Evolutionary conservation across 1,139 yeast genomes (phyloP), one percentile per base, ranked within the genome.

Genomic region (Geotrichum armillariae): DNA sequence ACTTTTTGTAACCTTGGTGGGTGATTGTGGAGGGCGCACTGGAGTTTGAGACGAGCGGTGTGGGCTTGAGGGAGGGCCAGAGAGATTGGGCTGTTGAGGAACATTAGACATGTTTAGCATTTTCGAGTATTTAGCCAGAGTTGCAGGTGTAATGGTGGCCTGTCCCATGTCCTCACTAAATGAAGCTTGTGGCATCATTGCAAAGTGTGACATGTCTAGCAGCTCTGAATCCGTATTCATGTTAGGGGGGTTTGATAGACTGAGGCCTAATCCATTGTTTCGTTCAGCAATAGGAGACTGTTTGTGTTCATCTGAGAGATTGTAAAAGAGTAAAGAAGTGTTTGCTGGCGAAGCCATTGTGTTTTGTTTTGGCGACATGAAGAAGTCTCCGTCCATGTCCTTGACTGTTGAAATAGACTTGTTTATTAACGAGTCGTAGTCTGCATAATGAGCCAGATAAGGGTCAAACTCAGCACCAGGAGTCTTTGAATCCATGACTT

Each of bases 101-200:
- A 33, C 34, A 22, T 40, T 49, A 22, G 25, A 37, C 42, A 44
- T 44, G 20, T 49, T 43, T 25, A 49, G 41, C 55, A 54, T 55
- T 46, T 57, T 61, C 32, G 65, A 58, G 42, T 57, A 63, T 49
- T 55, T 62, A n/a, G 65, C 66, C 37, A 62, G 46, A 14, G 61
- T 58, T 11, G 61, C 57, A 2, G 66, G 64, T 32, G 61, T 62
- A 22, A 60, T 54, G 4, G 63, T 53, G 45, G 50, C 52, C 38
- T 52, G 59, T 21, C 47, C 36, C 21, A 42, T 18, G 23, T 46
- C 53, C 20, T 55, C 51, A 12, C 52, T 31, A 29, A 50, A 52
- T 16, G 54, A 45, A 2, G 51, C 42, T 20, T 47, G 35, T 2
- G 37, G 45, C 45, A 41, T 14, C 41, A 49, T 44, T 18, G 52